Evolutionary conservation across 495 filamentous ascomycete species (phyloP), one percentile per base, ranked within the genome.

Genomic region (Bathelium albidoporum): DNA sequence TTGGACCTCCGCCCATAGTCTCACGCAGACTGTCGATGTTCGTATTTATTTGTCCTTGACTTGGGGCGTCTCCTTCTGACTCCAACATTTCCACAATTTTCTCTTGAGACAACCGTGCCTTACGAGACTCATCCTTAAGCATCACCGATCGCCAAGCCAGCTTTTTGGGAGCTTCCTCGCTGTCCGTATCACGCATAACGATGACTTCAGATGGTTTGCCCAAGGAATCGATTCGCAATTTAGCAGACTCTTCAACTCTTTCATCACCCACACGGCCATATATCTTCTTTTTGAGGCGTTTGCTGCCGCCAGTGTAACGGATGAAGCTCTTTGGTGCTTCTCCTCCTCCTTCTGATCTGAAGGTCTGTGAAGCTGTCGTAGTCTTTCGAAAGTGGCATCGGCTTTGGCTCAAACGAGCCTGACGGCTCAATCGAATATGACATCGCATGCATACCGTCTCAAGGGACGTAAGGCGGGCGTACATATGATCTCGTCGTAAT

Each of bases 371-470:
- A 55, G 22, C 49, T 26, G 16, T 29, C 10, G 49, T 29, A 20
- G n/a, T 29, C 5, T 20, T 55, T 55, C 9, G 24, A 29, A 55
- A 55, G 24, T 29, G 24, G 24, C 49, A 24, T 29, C 49, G 49
- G 9, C 7, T 10, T 55, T 11, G 49, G 24, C 9, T 2, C 2
- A 29, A 9, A 9, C 24, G 49, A 10, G 20, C 5, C 9, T 24
- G 49, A 29, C 22, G 24, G 16, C 5, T 55, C 24, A 55, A 16
- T 5, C 49, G 49, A 7, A 55, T 12, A 9, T 55, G 49, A 16
- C 49, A 55, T 29, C 49, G 49, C 26, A 55, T n/a, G 49, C 49
- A 55, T 55, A 55, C 29, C 24, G 49, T 55, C 24, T 55, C 22
- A 24, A 55, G n/a, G 7, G 24, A 20, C 49, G 49, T 24, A 29